Evolutionary conservation across 768 basidiomycete species (phyloP), one percentile per base, ranked within the genome.

Genomic region (Royoungia palumana): DNA sequence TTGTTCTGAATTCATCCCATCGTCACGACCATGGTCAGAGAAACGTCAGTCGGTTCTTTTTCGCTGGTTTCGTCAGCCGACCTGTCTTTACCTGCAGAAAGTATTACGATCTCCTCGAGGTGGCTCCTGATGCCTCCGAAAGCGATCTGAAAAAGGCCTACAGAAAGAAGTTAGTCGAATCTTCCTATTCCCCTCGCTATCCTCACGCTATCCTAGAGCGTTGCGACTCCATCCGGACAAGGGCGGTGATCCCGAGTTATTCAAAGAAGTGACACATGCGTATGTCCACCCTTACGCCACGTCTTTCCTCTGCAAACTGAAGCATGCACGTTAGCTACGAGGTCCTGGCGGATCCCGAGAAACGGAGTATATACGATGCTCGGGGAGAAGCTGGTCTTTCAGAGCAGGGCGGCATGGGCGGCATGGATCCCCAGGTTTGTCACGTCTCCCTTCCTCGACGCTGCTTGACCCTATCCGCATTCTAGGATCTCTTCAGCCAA

Each of bases 191-290:
- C 30, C 35, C 41, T 35, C 35, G 28, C 43, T 35, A 22, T 36
- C 37, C 47, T 52, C 20, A 53, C 43, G 20, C 44, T 56, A 46
- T 46, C 17, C 35, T 50, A 94, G 91, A 69, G 91, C 91, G 10
- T 70, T 94, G 43, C 81, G 87, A 49, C 71, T 92, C 56, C 91
- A 94, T 66, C 91, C 91, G 19, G 91, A 94, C 78, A 94, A 94
- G 72, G 93, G 94, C 40, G 94, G 94, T 49, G 94, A 96, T 61
- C 93, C 93, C 21, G 95, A 98, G 69, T 70, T 89, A 46, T 98
- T 98, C 85, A 97, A 98, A 66, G 92, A 97, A 66, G 88, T 98
- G 32, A 94, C 91, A 10, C 91, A 93, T 74, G 91, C 91, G 87
- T 93, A 76, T 53, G 90, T 78, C 37, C 41, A 19, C 24, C 14